Conservation (phyloP, 202 grass and related monocot species). For the Schoenoplectus tabernaemontani region DNA sequence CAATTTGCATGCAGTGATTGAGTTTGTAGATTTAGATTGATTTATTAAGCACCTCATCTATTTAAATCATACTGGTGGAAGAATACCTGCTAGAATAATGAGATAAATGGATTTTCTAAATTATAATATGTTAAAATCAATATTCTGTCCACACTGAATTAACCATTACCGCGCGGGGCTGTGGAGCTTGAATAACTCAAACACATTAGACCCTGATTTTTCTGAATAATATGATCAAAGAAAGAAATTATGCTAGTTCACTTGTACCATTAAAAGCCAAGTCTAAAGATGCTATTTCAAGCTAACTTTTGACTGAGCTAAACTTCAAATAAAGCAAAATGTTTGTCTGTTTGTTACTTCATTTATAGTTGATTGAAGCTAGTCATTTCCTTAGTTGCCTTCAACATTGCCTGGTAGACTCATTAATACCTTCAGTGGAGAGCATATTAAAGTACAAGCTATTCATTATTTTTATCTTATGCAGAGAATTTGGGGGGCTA, state of each 20-base stretch:
- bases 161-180: no score
- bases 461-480: neutral
- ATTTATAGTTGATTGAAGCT: neutral
- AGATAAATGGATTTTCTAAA: neutral
- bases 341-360: neutral
- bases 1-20: neutral
- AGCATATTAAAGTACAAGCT: neutral
- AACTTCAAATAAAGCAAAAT: neutral
- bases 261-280: neutral
- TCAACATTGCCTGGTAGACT: neutral
- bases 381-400: neutral
- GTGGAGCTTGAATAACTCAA: neutral
- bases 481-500: neutral
- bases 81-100: neutral
- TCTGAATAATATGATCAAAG: neutral
- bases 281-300: neutral
- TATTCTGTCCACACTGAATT: neutral
- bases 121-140: neutral
- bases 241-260: neutral
- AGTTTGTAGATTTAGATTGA: neutral
- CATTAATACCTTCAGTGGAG: neutral
- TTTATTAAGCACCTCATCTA: neutral
- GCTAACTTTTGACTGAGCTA: neutral
- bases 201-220: neutral
- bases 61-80: neutral